Base-by-base conservation (phyloP, 176 grass and related monocot genomes). In the Puccinellia tenuiflora region DNA sequence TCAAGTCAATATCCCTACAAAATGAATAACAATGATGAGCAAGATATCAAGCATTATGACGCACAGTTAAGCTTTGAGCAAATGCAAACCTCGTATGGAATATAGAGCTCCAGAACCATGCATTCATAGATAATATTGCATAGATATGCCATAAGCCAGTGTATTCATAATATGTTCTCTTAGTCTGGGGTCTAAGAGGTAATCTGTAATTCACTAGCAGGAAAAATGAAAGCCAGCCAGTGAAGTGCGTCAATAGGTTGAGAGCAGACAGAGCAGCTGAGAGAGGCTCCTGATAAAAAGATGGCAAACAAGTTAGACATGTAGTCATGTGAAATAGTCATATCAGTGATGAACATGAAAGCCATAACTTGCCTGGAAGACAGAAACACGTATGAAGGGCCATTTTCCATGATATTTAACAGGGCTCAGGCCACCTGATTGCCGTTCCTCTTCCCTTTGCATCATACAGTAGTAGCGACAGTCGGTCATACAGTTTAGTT, bases 381-480 rank as follows among this genome's bases (percentile, higher is more conserved):
- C 60, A 68, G 69, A 93, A 81, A 91, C 83, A 80, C 87, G 88
- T 33, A 78, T 81, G 72, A 91, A 93, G 5, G 96, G 92, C 92
- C 96, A 98, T 77, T 93, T 95, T 51, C 96, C 96, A 83, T 95
- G 95, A 90, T 98, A 97, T 45, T 97, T 94, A 59, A 92, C 82
- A 84, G 92, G 86, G 74, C 14, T 74, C 1, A 93, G 88, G 29
- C 92, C 95, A 84, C 78, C 84, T 84, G 82, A 78, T 63, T 87
- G 78, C 4, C 92, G 79, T 85, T 95, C 86, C 16, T 75, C 74
- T 87, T 95, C 96, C 88, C 90, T 95, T 68, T 78, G 85, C 88
- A 90, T 87, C 92, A 98, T 98, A 76, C 96, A 98, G 70, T 95
- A 75, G 82, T 93, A 98, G 10, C 82, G 85, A 64, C 96, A 98